Evolutionary conservation across 768 basidiomycete species (phyloP), one percentile per base, ranked within the genome.

Genomic region (Scleroderma citrinum): DNA sequence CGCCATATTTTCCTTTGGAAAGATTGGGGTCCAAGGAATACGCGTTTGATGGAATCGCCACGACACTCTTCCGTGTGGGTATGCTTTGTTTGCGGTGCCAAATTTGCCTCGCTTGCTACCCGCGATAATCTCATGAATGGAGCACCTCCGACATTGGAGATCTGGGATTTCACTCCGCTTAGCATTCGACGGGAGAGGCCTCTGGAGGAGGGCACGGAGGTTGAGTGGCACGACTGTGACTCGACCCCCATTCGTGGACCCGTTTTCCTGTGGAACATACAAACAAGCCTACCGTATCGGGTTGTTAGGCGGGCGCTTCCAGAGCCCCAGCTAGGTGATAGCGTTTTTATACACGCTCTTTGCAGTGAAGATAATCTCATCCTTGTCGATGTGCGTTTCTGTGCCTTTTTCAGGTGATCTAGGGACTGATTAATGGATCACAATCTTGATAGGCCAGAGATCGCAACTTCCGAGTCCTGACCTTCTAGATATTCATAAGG

Each of bases 361-460:
- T 76, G 81, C 66, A 75, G 71, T 53, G 80, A 81, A 59, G 81
- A 83, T 61, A 69, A 65, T 50, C 53, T 83, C 7, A 63, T 85
- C 43, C 62, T 80, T 3, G 76, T 82, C 34, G 70, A 77, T 57
- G 74, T 77, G 14, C 41, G 66, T 55, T 20, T 23, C 32, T 21
- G 13, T 29, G 24, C 26, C 16, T 13, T 45, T 34, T 44, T 46
- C 39, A n/a, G 35, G 20, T 35, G 12, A 13, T 21, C 19, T 8
- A 3, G 19, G 14, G 20, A 37, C 44, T 53, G 11, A 47, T 13
- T 6, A 35, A 49, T 11, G 17, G 16, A 41, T 40, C 8, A 29
- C 26, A 21, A 13, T 5, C 1, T 3, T 40, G n/a, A 14, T 47
- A 68, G 64, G 44, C 61, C 19, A 51, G 52, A 5, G 37, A 20